Evolutionary conservation across 176 grass and related monocot genomes (phyloP).

Genomic region (Tillandsia fasciculata): DNA sequence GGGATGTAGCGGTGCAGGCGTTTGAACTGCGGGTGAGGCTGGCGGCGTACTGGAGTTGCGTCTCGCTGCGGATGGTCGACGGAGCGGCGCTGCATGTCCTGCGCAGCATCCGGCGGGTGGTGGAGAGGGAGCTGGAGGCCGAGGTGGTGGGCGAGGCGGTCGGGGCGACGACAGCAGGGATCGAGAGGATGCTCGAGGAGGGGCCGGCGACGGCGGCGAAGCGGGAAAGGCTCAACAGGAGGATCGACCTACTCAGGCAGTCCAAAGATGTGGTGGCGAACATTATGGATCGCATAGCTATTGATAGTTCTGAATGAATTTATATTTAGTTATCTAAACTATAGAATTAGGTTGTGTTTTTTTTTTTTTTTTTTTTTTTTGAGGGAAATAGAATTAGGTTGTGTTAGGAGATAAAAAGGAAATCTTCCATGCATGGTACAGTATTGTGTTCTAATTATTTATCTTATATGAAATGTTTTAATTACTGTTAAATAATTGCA

Average conservation of each 20-base stretch:
- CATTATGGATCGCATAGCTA: constrained; percentile 19
- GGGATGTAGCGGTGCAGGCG: constrained; percentile 7
- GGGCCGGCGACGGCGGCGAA: constrained; percentile 7
- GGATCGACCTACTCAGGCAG: constrained; percentile 13
- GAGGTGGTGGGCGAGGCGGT: constrained; percentile 15
- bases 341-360: too few relatives aligned
- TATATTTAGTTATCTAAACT: too few relatives aligned
- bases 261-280: constrained; percentile 17
- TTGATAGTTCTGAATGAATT: not conserved
- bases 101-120: constrained; percentile 13
- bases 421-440: too few relatives aligned
- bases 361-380: too few relatives aligned
- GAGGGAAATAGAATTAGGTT: too few relatives aligned
- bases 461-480: too few relatives aligned
- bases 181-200: constrained; percentile 27
- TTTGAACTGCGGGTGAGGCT: constrained; percentile 23
- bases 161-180: constrained; percentile 2
- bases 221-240: constrained; percentile 15
- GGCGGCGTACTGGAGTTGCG: constrained; percentile 17
- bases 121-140: constrained; percentile 8
- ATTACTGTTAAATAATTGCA: too few relatives aligned
- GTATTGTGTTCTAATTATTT: too few relatives aligned
- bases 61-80: constrained; percentile 2
- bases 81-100: not conserved
- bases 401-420: too few relatives aligned